Conservation (phyloP, 164 flowering plant species). For the Chloranthus sessilifolius region DNA sequence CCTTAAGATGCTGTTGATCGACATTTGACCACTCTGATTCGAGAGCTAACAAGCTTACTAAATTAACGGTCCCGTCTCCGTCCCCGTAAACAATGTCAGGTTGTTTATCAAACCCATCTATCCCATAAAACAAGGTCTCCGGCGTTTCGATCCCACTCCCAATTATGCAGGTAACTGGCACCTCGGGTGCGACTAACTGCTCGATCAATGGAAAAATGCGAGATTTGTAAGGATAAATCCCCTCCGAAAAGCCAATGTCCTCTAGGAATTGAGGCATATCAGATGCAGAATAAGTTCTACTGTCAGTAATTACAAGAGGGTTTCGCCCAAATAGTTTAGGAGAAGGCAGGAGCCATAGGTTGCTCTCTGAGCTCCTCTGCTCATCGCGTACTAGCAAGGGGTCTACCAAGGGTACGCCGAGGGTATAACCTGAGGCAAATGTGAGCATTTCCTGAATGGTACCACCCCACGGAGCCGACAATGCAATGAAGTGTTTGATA, state of each 20-base stretch:
- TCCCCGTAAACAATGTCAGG: conserved; percentile 85
- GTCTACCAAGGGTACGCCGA: conserved; percentile 74
- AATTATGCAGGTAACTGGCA: conserved; percentile 63
- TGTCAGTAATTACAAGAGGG: conserved; percentile 47
- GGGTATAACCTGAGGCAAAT: conserved; percentile 78
- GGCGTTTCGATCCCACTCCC: conserved; percentile 65
- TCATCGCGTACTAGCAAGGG: conserved; percentile 69
- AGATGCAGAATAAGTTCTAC: conserved; percentile 32
- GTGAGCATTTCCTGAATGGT: conserved; percentile 72
- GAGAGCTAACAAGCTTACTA: conserved; percentile 59
- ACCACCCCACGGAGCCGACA: conserved; percentile 91
- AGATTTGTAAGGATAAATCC: conserved; percentile 45
- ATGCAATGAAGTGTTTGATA: conserved; percentile 68
- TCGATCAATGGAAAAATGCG: conserved; percentile 53
- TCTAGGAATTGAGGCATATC: conserved; percentile 49
- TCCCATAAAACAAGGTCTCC: conserved; percentile 63
- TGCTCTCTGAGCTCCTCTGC: conserved; percentile 87
- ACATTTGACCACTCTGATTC: conserved; percentile 42
- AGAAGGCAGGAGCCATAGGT: conserved; percentile 84
- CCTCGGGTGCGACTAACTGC: conserved; percentile 31
- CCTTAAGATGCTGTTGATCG: conserved; percentile 32
- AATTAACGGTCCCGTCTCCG: conserved; percentile 94
- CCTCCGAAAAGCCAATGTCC: conserved; percentile 66
- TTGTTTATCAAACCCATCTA: conserved; percentile 48
- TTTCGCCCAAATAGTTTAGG: conserved; percentile 33